These are phyloP conservation scores for Endotrypanum monterogeii DNA, from an alignment of 208 protist species.

Conservation along the genomic window DNA sequence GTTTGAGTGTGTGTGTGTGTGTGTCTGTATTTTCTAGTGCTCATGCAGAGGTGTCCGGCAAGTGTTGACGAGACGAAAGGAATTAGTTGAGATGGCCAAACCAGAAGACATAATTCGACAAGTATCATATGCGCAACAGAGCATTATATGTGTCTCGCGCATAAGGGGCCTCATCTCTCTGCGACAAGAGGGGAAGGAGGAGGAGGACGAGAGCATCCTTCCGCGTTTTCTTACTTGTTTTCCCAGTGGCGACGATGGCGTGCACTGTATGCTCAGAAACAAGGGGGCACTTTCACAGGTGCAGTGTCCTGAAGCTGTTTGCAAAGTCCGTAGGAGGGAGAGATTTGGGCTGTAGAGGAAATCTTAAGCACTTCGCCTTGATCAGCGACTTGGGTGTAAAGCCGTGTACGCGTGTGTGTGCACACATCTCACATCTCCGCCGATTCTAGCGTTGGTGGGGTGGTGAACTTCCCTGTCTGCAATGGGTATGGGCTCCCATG, in stretches of 20 bases:
- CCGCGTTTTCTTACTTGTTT: not conserved
- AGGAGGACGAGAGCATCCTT: too few species aligned
- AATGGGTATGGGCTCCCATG: not conserved
- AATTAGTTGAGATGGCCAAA: not conserved
- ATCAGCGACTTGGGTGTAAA: not conserved
- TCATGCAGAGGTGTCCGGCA: not conserved
- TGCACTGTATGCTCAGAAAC: not conserved
- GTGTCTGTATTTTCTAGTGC: conserved; percentile 6
- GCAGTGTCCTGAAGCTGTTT: not conserved
- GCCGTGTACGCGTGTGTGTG: not conserved
- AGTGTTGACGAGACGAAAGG: too few species aligned
- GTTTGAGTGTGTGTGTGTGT: not conserved
- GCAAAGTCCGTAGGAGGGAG: not conserved
- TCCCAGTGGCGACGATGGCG: not conserved
- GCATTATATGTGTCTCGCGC: not conserved
- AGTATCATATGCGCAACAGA: not conserved
- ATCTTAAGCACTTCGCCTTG: not conserved
- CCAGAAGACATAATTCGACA: not conserved
- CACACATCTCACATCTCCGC: not conserved
- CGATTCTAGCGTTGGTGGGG: not conserved
- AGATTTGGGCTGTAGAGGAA: not conserved
- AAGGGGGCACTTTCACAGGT: not conserved
- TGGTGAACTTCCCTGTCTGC: not conserved
- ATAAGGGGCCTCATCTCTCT: not conserved
- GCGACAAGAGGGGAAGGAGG: not conserved